Percentiles rank a stretch among this genome's conserved stretches.
Evolutionary conservation across 352 stramenopile genomes (phyloP).

Genomic region (Globisporangium rhizosaccharum): DNA sequence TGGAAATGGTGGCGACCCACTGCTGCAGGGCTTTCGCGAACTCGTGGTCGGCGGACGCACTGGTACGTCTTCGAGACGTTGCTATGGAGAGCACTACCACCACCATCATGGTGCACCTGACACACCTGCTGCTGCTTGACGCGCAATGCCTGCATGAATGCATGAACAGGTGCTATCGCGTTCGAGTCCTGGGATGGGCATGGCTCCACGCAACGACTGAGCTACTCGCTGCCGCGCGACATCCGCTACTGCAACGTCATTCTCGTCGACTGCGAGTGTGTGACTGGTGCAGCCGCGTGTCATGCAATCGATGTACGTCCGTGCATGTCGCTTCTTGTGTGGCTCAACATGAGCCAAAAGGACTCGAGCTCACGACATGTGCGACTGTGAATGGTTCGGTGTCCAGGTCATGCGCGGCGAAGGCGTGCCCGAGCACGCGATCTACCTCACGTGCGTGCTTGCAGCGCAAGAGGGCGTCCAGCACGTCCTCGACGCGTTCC

Average conservation of each 20-base stretch:
- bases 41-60: constrained; percentile 1
- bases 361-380: too few relatives aligned
- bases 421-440: constrained; percentile 7
- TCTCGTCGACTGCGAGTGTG: constrained; percentile 11
- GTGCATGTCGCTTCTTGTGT: neutral
- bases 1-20: constrained; percentile 10
- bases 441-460: constrained; percentile 9
- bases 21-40: constrained; percentile 4
- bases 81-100: too few relatives aligned
- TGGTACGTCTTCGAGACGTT: neutral
- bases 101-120: too few relatives aligned
- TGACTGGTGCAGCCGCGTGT: constrained; percentile 6
- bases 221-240: constrained; percentile 5
- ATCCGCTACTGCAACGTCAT: constrained; percentile 2
- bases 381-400: neutral
- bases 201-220: neutral
- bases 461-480: constrained; percentile 4
- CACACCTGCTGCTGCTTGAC: too few relatives aligned
- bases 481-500: neutral
- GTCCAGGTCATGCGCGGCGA: constrained; percentile 7
- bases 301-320: constrained; percentile 7
- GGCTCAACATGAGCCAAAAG: too few relatives aligned
- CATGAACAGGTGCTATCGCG: neutral
- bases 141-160: too few relatives aligned
- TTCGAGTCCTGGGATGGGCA: constrained; percentile 8